phyloP scores from a whole-genome alignment of 495 filamentous ascomycete genomes.

The Aspergillus baeticus region DNA sequence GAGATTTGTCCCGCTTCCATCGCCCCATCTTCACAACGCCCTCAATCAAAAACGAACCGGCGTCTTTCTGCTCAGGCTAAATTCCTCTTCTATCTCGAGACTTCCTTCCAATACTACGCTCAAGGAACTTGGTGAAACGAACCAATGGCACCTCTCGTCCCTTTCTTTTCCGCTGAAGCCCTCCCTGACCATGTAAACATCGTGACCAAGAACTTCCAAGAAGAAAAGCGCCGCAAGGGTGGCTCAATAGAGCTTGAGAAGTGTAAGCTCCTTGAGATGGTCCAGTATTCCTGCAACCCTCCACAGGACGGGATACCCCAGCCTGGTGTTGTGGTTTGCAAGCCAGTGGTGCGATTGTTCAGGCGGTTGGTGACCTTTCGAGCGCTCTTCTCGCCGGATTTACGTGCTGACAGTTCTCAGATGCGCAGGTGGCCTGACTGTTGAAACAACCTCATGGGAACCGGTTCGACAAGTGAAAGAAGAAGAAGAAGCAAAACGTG shows the following conservation, averaged over 20 bases:
- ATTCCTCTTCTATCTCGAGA: background rate
- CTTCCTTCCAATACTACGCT: no score
- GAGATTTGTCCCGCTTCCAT: background rate
- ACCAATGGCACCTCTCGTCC: constrained; percentile 44
- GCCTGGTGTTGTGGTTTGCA: constrained; percentile 63
- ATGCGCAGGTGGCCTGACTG: constrained; percentile 71
- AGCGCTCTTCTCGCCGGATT: constrained; percentile 13
- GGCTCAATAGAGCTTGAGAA: constrained; percentile 55
- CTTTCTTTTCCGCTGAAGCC: constrained; percentile 36
- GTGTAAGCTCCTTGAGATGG: constrained; percentile 73
- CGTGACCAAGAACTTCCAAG: constrained; percentile 39
- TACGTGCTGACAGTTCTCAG: constrained; percentile 39
- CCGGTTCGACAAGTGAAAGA: constrained; percentile 31
- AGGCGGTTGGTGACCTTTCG: constrained; percentile 58
- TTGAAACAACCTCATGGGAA: constrained; percentile 85
- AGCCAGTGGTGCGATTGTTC: constrained; percentile 75
- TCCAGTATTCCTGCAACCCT: constrained; percentile 77
- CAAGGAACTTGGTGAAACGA: no score
- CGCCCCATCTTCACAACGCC: background rate
- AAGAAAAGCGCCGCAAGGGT: constrained; percentile 45
- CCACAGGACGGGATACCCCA: constrained; percentile 53
- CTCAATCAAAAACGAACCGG: no score
- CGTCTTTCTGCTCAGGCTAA: no score
- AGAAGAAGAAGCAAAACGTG: constrained; percentile 27
- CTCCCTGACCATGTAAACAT: constrained; percentile 44